These are phyloP conservation scores for Cupressus sempervirens DNA, from an alignment of 75 land plant genomes.

Conservation along the genomic window DNA sequence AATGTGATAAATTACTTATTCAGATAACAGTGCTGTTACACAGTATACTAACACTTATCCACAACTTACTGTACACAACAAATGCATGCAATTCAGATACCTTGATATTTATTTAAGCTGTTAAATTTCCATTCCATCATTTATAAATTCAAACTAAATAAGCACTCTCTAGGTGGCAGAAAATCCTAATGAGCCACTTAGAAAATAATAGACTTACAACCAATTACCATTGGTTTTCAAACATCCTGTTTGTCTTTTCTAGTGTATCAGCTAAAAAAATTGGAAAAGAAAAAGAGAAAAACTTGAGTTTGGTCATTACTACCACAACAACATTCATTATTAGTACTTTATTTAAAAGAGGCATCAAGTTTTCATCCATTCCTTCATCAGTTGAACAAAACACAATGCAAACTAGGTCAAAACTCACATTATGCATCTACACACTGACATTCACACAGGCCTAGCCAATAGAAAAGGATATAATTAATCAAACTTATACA, in stretches of 20 bases:
- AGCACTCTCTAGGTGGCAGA: background rate
- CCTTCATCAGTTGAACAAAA: background rate
- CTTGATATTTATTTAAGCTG: background rate
- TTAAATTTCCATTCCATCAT: background rate
- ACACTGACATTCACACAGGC: background rate
- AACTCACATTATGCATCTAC: background rate
- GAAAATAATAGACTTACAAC: background rate
- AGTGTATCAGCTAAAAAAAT: background rate
- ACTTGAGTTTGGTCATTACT: background rate
- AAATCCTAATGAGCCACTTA: background rate
- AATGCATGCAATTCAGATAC: background rate
- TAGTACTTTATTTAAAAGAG: background rate
- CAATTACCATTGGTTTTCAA: background rate
- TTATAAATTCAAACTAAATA: background rate
- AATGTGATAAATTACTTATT: slow-evolving; percentile 1
- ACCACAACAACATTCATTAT: background rate
- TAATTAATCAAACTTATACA: background rate
- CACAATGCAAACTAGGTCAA: background rate
- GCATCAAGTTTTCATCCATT: background rate
- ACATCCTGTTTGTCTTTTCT: background rate
- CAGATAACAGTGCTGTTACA: background rate
- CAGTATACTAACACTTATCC: background rate
- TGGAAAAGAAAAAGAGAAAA: background rate
- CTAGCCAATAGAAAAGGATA: background rate
- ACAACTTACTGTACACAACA: background rate